A percentile compares a stretch with the other conserved stretches of the same genome.
phyloP scores from a whole-genome alignment of 148 eudicot species.

The Heliosperma pusillum region DNA sequence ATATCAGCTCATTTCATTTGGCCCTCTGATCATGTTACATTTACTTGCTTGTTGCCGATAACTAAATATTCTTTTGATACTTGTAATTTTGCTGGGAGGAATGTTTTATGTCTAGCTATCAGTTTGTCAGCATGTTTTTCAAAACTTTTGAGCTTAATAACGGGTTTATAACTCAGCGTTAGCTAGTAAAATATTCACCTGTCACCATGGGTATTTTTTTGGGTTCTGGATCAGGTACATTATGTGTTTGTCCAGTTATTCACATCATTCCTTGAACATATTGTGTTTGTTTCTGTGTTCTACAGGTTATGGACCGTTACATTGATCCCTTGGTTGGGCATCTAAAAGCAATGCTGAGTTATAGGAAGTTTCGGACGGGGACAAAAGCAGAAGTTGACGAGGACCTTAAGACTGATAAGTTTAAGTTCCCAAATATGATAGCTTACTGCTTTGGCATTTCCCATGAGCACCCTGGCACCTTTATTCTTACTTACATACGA shows the following conservation, averaged over 20 bases:
- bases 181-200: not conserved
- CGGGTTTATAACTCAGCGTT: not conserved
- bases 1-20: not conserved
- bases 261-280: not conserved
- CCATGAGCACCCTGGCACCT: constrained; percentile 94
- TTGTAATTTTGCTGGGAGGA: not conserved
- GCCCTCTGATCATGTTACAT: not conserved
- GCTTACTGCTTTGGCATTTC: constrained; percentile 92
- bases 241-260: not conserved
- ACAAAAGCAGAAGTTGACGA: constrained; percentile 94
- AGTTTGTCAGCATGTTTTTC: not conserved
- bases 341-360: constrained; percentile 74
- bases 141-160: no score
- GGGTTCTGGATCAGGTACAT: not conserved
- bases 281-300: not conserved
- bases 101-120: not conserved
- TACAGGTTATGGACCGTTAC: constrained; percentile 96
- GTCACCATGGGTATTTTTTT: not conserved
- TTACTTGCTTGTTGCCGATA: no score
- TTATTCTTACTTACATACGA: constrained; percentile 78
- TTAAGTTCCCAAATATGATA: constrained; percentile 64
- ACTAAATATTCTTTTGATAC: no score
- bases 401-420: constrained; percentile 57
- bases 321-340: constrained; percentile 89
- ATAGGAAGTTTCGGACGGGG: constrained; percentile 82